phyloP scores from a whole-genome alignment of 345 rosid species.

The Gossypium ekmanianum region DNA sequence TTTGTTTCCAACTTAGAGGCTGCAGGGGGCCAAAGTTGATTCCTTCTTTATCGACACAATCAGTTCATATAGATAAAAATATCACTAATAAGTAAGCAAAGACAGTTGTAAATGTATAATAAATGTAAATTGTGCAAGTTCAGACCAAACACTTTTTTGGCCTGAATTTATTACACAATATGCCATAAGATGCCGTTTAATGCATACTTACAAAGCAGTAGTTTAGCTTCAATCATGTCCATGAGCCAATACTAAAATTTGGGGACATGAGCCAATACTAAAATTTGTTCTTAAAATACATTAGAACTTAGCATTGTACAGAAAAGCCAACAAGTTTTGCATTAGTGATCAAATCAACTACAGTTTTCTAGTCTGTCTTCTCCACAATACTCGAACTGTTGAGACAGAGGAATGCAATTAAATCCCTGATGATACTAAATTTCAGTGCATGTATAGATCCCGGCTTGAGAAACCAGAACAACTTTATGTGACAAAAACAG shows the following conservation, averaged over 20 bases:
- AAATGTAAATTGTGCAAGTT: constrained; percentile 20
- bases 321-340: constrained; percentile 80
- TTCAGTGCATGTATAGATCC: background rate
- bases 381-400: constrained; percentile 74
- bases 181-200: no score
- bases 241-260: no score
- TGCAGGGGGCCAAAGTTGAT: constrained; percentile 7
- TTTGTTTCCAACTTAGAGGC: background rate
- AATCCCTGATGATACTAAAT: background rate
- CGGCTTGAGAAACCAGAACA: background rate
- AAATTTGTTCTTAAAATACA: no score
- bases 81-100: background rate
- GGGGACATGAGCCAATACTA: no score
- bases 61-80: constrained; percentile 26
- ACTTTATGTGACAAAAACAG: background rate
- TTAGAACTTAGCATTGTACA: constrained; percentile 27
- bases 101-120: background rate
- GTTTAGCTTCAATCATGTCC: no score
- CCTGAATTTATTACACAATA: no score
- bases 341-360: constrained; percentile 66
- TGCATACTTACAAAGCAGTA: no score
- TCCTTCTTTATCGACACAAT: constrained; percentile 20
- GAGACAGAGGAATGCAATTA: background rate
- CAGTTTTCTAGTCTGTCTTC: constrained; percentile 77
- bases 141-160: constrained; percentile 23